Percentiles rank a stretch among this genome's conserved stretches.
Conservation (phyloP, 2,329 filamentous ascomycete genomes). For the Xylogone sp. region DNA sequence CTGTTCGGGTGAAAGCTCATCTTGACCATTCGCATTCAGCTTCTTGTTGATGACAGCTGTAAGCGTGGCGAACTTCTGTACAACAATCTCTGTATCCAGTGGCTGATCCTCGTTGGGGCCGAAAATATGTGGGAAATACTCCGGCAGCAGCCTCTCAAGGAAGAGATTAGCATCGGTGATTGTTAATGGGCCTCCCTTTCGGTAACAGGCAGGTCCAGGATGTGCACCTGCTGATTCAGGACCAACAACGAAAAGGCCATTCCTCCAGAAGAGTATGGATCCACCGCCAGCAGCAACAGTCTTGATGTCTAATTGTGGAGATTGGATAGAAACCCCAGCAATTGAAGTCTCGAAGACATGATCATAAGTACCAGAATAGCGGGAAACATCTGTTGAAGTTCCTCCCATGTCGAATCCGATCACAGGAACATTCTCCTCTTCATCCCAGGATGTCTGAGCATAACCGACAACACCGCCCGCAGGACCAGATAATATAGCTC, state of each 20-base stretch:
- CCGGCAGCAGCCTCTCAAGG: constrained; percentile 54
- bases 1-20: constrained; percentile 58
- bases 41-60: constrained; percentile 71
- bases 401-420: constrained; percentile 66
- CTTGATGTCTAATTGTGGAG: constrained; percentile 71
- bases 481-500: constrained; percentile 61
- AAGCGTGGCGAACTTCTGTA: background rate
- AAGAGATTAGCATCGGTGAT: constrained; percentile 71
- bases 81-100: constrained; percentile 37
- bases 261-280: constrained; percentile 57
- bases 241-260: constrained; percentile 66
- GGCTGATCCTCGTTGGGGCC: constrained; percentile 79
- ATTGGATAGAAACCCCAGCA: constrained; percentile 67
- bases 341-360: constrained; percentile 71
- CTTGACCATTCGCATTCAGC: constrained; percentile 29
- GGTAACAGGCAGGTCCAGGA: constrained; percentile 68
- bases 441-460: constrained; percentile 61
- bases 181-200: constrained; percentile 68
- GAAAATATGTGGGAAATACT: constrained; percentile 73
- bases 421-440: constrained; percentile 57
- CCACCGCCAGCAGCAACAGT: constrained; percentile 56
- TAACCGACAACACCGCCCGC: constrained; percentile 66
- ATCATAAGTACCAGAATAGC: constrained; percentile 66
- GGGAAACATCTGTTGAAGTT: constrained; percentile 64
- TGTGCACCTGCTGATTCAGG: constrained; percentile 65